Evolutionary conservation across 1,139 yeast genomes (phyloP).

Genomic region (Yamadazyma diospyri): DNA sequence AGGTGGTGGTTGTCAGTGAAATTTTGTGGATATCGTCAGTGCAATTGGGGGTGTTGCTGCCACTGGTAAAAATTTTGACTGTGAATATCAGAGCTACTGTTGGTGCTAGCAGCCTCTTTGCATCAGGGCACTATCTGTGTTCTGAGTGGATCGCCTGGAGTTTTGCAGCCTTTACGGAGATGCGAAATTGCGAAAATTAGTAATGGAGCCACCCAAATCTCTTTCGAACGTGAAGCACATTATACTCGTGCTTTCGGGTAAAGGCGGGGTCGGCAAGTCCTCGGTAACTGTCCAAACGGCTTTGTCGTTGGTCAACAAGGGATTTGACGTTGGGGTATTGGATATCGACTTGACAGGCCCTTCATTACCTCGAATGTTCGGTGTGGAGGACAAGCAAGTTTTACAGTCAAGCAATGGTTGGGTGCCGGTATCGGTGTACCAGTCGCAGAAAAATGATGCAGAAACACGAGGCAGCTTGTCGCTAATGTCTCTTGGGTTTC

Average conservation of each 20-base stretch:
- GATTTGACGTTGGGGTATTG: constrained; percentile 82
- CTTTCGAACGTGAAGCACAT: constrained; percentile 67
- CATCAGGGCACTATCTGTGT: too few species aligned
- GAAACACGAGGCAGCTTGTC: constrained; percentile 39
- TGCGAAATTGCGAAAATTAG: constrained; percentile 5
- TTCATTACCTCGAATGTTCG: constrained; percentile 94
- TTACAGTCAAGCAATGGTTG: constrained; percentile 84
- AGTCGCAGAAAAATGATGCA: constrained; percentile 15
- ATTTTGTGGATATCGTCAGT: too few species aligned
- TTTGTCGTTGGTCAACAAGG: constrained; percentile 63
- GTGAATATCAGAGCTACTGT: too few species aligned
- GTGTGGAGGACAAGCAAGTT: constrained; percentile 75
- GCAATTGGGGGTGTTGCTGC: too few species aligned
- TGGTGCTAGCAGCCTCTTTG: too few species aligned
- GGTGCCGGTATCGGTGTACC: constrained; percentile 71
- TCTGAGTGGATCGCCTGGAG: too few species aligned
- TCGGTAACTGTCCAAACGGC: constrained; percentile 95
- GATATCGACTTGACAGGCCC: constrained; percentile 98
- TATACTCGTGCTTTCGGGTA: constrained; percentile 42
- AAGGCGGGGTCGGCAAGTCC: constrained; percentile 83
- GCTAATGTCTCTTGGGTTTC: constrained; percentile 89
- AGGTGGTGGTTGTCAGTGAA: too few species aligned
- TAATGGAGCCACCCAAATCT: constrained; percentile 40
- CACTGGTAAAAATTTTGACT: too few species aligned
- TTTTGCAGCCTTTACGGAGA: too few species aligned